Evolutionary conservation across 768 basidiomycete species (phyloP).

Genomic region (Boletus rubescentipes): DNA sequence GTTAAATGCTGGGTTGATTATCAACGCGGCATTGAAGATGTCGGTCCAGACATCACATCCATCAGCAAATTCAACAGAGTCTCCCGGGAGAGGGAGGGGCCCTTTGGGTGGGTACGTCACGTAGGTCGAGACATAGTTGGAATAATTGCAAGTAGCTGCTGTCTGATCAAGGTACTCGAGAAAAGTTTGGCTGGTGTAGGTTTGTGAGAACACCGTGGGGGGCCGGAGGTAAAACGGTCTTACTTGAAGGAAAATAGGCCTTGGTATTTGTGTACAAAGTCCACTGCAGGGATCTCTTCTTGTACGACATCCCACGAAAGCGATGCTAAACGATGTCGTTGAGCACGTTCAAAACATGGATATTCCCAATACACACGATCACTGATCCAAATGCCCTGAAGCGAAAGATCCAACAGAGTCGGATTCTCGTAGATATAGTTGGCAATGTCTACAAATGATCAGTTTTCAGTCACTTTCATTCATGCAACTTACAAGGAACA

Average conservation of each 20-base stretch:
- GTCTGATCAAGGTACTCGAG: conserved; percentile 54
- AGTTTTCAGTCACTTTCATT: not conserved
- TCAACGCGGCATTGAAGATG: conserved; percentile 60
- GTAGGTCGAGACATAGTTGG: conserved; percentile 58
- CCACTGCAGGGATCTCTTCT: conserved; percentile 66
- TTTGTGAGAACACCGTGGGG: not conserved
- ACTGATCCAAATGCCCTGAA: conserved; percentile 71
- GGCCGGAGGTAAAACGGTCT: conserved; percentile 15
- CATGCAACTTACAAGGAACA: conserved; percentile 46
- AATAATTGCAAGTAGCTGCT: conserved; percentile 59
- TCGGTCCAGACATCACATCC: conserved; percentile 70
- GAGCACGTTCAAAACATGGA: not conserved
- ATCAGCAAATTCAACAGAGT: conserved; percentile 41
- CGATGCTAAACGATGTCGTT: conserved; percentile 38
- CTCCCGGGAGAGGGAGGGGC: conserved; percentile 64
- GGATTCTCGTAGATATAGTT: conserved; percentile 70
- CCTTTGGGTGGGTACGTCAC: conserved; percentile 71
- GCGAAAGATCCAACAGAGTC: conserved; percentile 47
- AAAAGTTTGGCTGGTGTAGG: conserved; percentile 53
- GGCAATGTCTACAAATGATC: conserved; percentile 55
- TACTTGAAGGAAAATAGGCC: conserved; percentile 74
- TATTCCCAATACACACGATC: conserved; percentile 51
- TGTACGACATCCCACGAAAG: conserved; percentile 66
- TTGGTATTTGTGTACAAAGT: conserved; percentile 72
- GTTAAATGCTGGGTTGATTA: conserved; percentile 73